phyloP scores from a whole-genome alignment of 352 stramenopile genomes.

The Thalassiosira hispida region DNA sequence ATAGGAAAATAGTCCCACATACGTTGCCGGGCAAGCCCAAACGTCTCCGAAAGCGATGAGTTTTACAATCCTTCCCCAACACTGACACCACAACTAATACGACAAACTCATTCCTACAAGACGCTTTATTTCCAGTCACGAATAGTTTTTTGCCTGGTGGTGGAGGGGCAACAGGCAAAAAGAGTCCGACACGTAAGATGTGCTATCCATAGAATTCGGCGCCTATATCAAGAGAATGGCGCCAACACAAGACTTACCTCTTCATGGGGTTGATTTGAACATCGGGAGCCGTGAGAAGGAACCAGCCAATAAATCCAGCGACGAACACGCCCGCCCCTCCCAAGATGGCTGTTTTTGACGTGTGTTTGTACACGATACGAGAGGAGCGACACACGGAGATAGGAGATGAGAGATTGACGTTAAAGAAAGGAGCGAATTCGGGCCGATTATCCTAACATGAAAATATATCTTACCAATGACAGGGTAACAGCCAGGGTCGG shows the following conservation, averaged over 20 bases:
- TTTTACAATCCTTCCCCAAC: no score
- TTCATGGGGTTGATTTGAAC: slow-evolving; percentile 52
- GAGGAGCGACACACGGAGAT: background rate
- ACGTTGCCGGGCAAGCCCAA: no score
- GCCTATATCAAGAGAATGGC: no score
- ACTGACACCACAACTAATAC: no score
- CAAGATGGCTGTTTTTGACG: slow-evolving; percentile 35
- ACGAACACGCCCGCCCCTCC: slow-evolving; percentile 24
- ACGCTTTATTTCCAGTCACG: slow-evolving; percentile 44
- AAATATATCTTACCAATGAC: slow-evolving; percentile 49
- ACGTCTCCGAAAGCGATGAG: no score
- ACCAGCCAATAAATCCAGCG: slow-evolving; percentile 40
- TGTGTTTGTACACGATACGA: slow-evolving; percentile 19
- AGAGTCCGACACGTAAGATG: no score
- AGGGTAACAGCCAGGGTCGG: slow-evolving; percentile 46
- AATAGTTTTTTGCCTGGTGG: slow-evolving; percentile 43
- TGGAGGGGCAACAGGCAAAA: background rate
- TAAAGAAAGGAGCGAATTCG: no score
- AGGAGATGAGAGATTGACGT: no score
- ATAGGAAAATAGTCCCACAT: no score
- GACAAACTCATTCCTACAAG: background rate
- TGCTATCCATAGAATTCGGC: no score
- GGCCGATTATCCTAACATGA: no score
- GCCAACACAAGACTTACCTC: slow-evolving; percentile 29
- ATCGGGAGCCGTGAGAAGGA: slow-evolving; percentile 29